Evolutionary conservation across 306 rosid genomes (phyloP), one percentile per base, ranked within the genome.

Genomic region (Abrus pulchellus): DNA sequence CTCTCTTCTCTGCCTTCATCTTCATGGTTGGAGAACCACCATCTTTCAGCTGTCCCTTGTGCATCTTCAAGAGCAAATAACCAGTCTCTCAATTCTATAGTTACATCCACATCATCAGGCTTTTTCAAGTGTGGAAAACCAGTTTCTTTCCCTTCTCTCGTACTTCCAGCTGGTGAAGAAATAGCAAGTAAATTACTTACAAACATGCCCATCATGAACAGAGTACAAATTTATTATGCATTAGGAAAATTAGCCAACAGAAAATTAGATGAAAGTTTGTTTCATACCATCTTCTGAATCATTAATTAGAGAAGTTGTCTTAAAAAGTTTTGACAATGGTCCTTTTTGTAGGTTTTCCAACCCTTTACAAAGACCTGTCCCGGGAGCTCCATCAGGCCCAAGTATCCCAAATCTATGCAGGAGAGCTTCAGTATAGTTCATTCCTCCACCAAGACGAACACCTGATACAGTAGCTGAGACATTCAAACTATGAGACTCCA

Each of bases 361-460:
- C 68, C 94, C 97, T 84, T 86, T 90, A 67, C 90, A 68, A 50
- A 94, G 91, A 69, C 86, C 91, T 75, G 86, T 54, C 36, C 98
- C 98, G 72, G 98, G 97, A 48, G 90, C 91, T 81, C 98, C 98
- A 88, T 92, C 97, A 73, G 94, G 93, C 44, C 90, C 97, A 84
- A 94, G 92, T 83, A 94, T 88, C 84, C 98, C 98, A 88, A 94
- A 92, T 34, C 92, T 86, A 87, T 85, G 98, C 85, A 94, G 84
- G 81, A 94, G 82, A 60, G 97, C 87, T 89, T 94, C 98, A 85
- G 98, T 78, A 82, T 91, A 92, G 84, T 89, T 94, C 97, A 94
- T 94, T 86, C 98, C 98, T 68, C 97, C 98, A 77, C 97, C 93
- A 74, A 92, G 88, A 67, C 97, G 97, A 67, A 94, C 89, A 9